Base-by-base conservation (phyloP, 495 filamentous ascomycete species). In the Aspergillus nanangensis region DNA sequence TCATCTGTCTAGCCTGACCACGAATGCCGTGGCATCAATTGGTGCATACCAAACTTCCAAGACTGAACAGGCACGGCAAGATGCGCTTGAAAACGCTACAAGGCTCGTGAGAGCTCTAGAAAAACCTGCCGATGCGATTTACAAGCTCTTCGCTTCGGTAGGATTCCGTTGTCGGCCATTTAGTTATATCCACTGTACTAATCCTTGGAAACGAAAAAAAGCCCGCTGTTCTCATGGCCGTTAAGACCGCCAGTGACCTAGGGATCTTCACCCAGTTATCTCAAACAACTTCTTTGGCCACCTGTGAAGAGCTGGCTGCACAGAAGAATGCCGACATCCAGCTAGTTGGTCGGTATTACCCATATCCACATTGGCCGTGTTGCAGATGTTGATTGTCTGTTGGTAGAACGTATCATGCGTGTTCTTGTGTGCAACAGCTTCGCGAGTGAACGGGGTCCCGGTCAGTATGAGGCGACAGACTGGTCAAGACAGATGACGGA, bases 361-460 rank as follows among this genome's bases (percentile, higher is more conserved):
- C 35, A 9, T 24, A 2, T 43, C 24, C 8, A 9, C 1, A 41
- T 13, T 24, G 3, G 15, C 14, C 3, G 22, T 11, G 32, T n/a
- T n/a, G n/a, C n/a, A n/a, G n/a, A n/a, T n/a, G 7, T 14, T 18
- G 33, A 4, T 23, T 8, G 31, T 27, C 13, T 17, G 19, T 18
- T 2, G 10, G 13, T 32, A 58, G 55, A 55, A 22, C 51, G 55
- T 17, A 58, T 58, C 22, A 52, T 58, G 44, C 55, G 51, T 8
- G 18, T 42, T 44, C 36, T 52, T 10, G 48, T 48, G 21, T 40
- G 44, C 37, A 49, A 38, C 23, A 45, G 46, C 13, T 58, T 55
- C 23, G 55, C 48, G 13, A 19, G 43, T 13, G 55, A 58, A 34
- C 18, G 17, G 21, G 41, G 37, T 1, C 11, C 41, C 10, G 40